Evolutionary conservation across 352 stramenopile species (phyloP).

Genomic region (Globisporangium spinosum): DNA sequence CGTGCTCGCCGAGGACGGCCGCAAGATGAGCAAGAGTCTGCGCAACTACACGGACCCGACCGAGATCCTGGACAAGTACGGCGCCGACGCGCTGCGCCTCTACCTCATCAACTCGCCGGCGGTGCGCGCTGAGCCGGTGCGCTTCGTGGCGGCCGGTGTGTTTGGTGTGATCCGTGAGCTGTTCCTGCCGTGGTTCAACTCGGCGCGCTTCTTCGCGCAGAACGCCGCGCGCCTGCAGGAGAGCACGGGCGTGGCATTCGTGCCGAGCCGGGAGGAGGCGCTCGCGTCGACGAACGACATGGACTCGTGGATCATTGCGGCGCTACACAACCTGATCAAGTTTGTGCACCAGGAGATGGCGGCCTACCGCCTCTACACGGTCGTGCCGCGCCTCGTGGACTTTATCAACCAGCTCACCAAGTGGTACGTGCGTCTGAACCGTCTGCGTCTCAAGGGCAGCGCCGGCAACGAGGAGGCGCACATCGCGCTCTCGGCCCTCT

Average conservation of each 20-base stretch:
- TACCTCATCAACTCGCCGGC: conserved; percentile 99
- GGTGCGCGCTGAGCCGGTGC: conserved; percentile 97
- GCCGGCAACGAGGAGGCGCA: conserved; percentile 85
- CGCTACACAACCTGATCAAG: conserved; percentile 96
- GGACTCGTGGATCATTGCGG: conserved; percentile 99
- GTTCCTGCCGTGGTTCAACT: conserved; percentile 99
- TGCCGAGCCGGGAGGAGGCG: conserved; percentile 87
- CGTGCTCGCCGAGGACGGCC: conserved; percentile 97
- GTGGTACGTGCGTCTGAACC: conserved; percentile 99
- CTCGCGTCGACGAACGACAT: conserved; percentile 95
- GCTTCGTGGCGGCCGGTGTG: conserved; percentile 96
- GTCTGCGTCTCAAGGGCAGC: conserved; percentile 95
- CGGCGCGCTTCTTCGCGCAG: conserved; percentile 98
- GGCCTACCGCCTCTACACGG: conserved; percentile 99
- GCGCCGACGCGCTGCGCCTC: conserved; percentile 97
- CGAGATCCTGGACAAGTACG: conserved; percentile 95
- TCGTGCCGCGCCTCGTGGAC: conserved; percentile 95
- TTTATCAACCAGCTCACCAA: conserved; percentile 99
- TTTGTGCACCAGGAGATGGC: conserved; percentile 98
- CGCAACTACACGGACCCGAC: conserved; percentile 98
- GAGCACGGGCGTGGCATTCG: conserved; percentile 82
- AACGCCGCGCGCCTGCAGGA: conserved; percentile 93
- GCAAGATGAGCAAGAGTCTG: conserved; percentile 99
- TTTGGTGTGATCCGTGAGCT: conserved; percentile 97
- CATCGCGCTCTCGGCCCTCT: conserved; percentile 93